These are phyloP conservation scores for Melanogaster broomeanus DNA, from an alignment of 768 basidiomycete species.

Conservation along the genomic window DNA sequence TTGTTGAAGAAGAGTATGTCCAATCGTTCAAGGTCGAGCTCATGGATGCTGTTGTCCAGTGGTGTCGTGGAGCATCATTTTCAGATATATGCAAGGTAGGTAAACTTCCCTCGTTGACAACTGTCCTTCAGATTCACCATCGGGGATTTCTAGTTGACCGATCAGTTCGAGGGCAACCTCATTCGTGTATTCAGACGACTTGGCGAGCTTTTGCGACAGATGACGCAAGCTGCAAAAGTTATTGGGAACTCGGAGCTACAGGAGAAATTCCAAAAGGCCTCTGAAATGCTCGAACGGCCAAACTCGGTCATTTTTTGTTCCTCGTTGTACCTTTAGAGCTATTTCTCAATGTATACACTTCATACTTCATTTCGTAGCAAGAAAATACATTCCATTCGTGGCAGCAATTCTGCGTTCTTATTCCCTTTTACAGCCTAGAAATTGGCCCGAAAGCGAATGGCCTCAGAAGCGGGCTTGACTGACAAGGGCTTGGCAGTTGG, in stretches of 20 bases:
- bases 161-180: conserved; percentile 95
- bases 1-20: conserved; percentile 95
- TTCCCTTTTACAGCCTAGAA: conserved; percentile 1
- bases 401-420: no score
- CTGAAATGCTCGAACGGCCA: conserved; percentile 90
- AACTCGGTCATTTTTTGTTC: conserved; percentile 94
- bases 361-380: neutral
- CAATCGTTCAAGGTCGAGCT: conserved; percentile 97
- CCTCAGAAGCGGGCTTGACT: conserved; percentile 61
- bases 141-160: conserved; percentile 69
- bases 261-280: conserved; percentile 89
- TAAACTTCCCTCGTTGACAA: neutral
- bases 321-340: conserved; percentile 68
- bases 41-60: conserved; percentile 96
- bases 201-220: conserved; percentile 93
- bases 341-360: neutral
- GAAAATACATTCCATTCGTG: no score
- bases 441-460: conserved; percentile 47
- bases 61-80: conserved; percentile 98
- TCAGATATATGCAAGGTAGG: conserved; percentile 91
- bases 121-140: neutral
- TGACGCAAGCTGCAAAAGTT: conserved; percentile 93
- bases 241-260: conserved; percentile 94
- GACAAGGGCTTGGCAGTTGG: conserved; percentile 57
- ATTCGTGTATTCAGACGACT: conserved; percentile 95